Conservation (phyloP, 129 eudicot genomes). For the Saposhnikovia divaricata region DNA sequence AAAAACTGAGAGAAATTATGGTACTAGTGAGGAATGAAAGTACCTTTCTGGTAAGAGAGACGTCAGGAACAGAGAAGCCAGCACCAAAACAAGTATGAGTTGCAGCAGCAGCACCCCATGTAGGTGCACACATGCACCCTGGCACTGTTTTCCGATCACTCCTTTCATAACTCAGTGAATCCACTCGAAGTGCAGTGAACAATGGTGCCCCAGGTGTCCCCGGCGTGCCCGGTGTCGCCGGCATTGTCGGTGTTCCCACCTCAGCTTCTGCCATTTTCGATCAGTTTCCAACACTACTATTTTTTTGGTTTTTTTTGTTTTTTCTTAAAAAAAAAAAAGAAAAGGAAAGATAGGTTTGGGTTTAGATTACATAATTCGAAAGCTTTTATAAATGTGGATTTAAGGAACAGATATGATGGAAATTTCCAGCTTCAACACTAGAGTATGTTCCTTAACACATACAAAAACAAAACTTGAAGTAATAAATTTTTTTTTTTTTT, state of each 20-base stretch:
- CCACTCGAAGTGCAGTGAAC: conserved; percentile 19
- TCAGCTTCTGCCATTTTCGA: background rate
- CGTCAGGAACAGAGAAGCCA: conserved; percentile 45
- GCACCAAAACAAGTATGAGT: conserved; percentile 51
- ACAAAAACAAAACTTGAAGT: background rate
- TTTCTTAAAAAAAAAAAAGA: background rate
- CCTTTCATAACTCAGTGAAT: conserved; percentile 25
- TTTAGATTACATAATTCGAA: conserved; percentile 11
- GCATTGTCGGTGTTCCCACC: conserved; percentile 10
- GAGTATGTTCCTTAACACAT: background rate
- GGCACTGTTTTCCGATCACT: conserved; percentile 28
- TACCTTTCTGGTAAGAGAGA: conserved; percentile 85
- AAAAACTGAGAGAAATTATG: too few species aligned
- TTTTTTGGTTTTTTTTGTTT: background rate
- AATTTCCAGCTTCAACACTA: conserved; percentile 11
- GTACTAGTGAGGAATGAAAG: background rate
- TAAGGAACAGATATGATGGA: background rate
- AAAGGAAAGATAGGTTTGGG: background rate
- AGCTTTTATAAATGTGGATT: conserved; percentile 8
- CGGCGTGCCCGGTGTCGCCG: conserved; percentile 20
- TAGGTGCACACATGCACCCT: conserved; percentile 19
- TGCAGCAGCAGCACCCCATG: conserved; percentile 26
- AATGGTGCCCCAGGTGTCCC: conserved; percentile 29
- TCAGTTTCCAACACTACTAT: background rate
- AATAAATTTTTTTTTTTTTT: background rate